Percentiles rank a stretch among this genome's conserved stretches.
Evolutionary conservation across 176 grass and related monocot genomes (phyloP).

Genomic region (Bonia amplexicaulis): DNA sequence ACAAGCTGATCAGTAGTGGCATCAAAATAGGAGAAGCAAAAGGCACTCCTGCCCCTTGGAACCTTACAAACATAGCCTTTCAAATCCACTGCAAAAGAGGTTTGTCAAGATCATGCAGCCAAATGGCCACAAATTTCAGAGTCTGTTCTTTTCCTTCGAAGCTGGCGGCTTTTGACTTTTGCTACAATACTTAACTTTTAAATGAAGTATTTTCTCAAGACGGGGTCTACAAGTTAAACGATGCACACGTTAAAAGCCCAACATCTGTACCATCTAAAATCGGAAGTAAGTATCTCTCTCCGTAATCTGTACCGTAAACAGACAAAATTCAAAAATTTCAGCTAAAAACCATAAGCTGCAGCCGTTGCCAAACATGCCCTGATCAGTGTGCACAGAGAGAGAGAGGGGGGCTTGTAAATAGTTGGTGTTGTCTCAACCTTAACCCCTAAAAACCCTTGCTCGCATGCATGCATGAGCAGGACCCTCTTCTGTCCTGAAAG

Average conservation of each 20-base stretch:
- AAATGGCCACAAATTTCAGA: constrained; percentile 47
- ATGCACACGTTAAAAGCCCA: no score
- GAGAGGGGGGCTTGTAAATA: neutral
- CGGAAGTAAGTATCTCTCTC: no score
- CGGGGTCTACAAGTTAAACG: no score
- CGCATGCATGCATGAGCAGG: constrained; percentile 22
- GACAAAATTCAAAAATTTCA: no score
- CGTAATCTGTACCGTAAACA: no score
- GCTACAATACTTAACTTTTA: no score
- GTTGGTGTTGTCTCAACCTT: constrained; percentile 10
- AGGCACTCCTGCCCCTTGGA: constrained; percentile 41
- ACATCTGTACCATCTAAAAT: no score
- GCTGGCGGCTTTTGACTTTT: no score
- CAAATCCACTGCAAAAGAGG: constrained; percentile 44
- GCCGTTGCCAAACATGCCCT: no score
- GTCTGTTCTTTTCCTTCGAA: no score
- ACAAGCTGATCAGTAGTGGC: constrained; percentile 40
- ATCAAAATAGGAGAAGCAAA: constrained; percentile 53
- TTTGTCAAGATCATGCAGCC: constrained; percentile 45
- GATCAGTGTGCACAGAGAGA: constrained; percentile 16
- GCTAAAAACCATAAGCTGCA: no score
- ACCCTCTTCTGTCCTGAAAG: constrained; percentile 38
- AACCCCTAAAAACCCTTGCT: constrained; percentile 33
- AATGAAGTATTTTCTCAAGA: no score
- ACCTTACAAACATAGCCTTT: constrained; percentile 59